Evolutionary conservation across 1,284 basidiomycete genomes (phyloP).

Genomic region (Sporisorium scitamineum): DNA sequence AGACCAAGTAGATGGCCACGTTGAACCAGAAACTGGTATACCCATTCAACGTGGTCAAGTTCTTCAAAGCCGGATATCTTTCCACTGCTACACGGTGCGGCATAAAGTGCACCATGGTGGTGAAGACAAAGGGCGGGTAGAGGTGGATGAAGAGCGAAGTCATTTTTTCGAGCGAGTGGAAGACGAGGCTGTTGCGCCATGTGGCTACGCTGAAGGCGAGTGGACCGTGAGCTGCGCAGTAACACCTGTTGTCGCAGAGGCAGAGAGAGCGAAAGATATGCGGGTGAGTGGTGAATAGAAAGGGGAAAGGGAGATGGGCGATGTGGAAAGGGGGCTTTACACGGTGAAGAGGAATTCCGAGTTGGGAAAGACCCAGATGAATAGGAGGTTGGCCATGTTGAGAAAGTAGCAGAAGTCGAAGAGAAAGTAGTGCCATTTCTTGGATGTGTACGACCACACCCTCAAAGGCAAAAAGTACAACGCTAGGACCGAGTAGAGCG

Average conservation of each 20-base stretch:
- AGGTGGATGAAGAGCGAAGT: slow-evolving; percentile 72
- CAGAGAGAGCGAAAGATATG: neutral
- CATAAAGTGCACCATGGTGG: slow-evolving; percentile 88
- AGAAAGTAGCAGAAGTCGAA: slow-evolving; percentile 78
- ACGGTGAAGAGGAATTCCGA: slow-evolving; percentile 58
- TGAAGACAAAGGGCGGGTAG: slow-evolving; percentile 78
- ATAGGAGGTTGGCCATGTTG: slow-evolving; percentile 81
- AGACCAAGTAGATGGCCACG: slow-evolving; percentile 80
- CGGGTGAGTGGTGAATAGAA: neutral
- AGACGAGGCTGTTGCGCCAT: slow-evolving; percentile 86
- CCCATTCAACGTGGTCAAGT: slow-evolving; percentile 77
- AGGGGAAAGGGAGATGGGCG: too few relatives aligned
- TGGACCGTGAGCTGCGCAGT: slow-evolving; percentile 72
- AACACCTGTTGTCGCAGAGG: slow-evolving; percentile 31
- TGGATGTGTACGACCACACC: slow-evolving; percentile 73
- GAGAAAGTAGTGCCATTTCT: slow-evolving; percentile 78
- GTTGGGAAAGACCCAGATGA: slow-evolving; percentile 58
- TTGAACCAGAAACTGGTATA: slow-evolving; percentile 76
- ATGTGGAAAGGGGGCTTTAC: slow-evolving; percentile 6
- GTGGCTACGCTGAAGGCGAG: slow-evolving; percentile 93
- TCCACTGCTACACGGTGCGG: slow-evolving; percentile 74
- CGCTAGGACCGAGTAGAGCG: slow-evolving; percentile 80
- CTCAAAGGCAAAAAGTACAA: slow-evolving; percentile 83
- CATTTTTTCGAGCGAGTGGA: slow-evolving; percentile 89
- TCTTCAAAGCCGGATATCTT: slow-evolving; percentile 83